Conservation (phyloP, 1,284 basidiomycete species). For the Apiotrichum montevideense region DNA sequence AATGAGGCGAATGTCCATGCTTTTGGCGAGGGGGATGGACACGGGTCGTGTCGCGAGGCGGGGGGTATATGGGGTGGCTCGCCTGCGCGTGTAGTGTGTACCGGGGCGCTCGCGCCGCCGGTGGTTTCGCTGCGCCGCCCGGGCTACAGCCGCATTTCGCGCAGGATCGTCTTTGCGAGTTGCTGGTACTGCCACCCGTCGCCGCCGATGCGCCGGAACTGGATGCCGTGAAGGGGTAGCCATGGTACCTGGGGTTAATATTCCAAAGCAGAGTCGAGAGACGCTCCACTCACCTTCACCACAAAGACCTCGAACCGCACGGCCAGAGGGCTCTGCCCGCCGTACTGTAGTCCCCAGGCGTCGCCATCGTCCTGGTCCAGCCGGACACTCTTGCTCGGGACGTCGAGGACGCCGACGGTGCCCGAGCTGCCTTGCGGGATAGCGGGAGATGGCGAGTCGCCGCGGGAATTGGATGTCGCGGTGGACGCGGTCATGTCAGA, state of each 20-base stretch:
- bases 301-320: slow-evolving; percentile 92
- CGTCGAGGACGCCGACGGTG: slow-evolving; percentile 14
- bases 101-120: too few relatives aligned
- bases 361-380: slow-evolving; percentile 60
- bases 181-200: slow-evolving; percentile 98
- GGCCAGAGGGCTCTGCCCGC: slow-evolving; percentile 61
- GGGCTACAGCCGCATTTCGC: slow-evolving; percentile 76
- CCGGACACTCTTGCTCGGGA: slow-evolving; percentile 29
- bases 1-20: too few relatives aligned
- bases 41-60: too few relatives aligned
- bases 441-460: slow-evolving; percentile 7
- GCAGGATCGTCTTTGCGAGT: slow-evolving; percentile 86
- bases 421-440: slow-evolving; percentile 6
- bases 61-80: too few relatives aligned
- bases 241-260: slow-evolving; percentile 67
- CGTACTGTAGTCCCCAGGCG: slow-evolving; percentile 27
- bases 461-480: background rate
- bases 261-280: too few relatives aligned
- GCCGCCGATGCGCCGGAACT: slow-evolving; percentile 85
- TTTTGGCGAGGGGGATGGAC: too few relatives aligned
- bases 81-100: too few relatives aligned
- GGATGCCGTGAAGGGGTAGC: slow-evolving; percentile 88
- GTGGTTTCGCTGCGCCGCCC: too few relatives aligned
- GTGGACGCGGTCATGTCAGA: slow-evolving; percentile 4
- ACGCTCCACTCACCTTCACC: slow-evolving; percentile 64